These are phyloP conservation scores for Quercus mongolica DNA, from an alignment of 306 rosid species.

Conservation along the genomic window DNA sequence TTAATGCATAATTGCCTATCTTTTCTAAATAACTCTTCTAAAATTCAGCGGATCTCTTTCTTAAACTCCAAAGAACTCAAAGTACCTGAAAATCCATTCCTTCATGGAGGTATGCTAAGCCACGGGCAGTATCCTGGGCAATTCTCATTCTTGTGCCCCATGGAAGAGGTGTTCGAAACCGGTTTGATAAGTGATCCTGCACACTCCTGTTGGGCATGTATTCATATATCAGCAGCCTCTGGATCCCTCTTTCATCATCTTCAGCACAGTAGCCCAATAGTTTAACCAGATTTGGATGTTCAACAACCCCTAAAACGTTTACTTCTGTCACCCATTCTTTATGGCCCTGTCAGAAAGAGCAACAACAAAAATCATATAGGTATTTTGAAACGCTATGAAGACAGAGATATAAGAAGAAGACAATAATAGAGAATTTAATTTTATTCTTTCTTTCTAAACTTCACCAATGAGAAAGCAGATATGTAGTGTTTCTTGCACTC, in stretches of 20 bases:
- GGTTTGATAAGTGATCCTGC: conserved; percentile 53
- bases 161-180: conserved; percentile 41
- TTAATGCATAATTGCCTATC: neutral
- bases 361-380: neutral
- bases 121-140: conserved; percentile 63
- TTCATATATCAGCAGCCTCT: conserved; percentile 50
- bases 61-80: neutral
- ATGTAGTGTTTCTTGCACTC: neutral
- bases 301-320: conserved; percentile 54
- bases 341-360: conserved; percentile 42
- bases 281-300: conserved; percentile 52
- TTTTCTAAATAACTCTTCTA: neutral
- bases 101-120: conserved; percentile 67
- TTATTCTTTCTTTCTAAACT: neutral
- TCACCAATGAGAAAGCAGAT: neutral
- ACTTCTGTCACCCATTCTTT: conserved; percentile 73
- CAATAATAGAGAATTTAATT: neutral
- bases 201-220: conserved; percentile 64
- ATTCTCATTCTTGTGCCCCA: conserved; percentile 55
- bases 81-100: conserved; percentile 71
- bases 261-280: conserved; percentile 59
- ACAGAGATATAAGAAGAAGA: neutral
- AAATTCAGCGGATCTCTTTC: neutral
- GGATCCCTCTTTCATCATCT: conserved; percentile 67
- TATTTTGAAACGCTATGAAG: neutral